A percentile compares a stretch with the other conserved stretches of the same genome.
Conservation (phyloP, 176 grass and related monocot genomes). For the Miscanthus lutarioriparius region DNA sequence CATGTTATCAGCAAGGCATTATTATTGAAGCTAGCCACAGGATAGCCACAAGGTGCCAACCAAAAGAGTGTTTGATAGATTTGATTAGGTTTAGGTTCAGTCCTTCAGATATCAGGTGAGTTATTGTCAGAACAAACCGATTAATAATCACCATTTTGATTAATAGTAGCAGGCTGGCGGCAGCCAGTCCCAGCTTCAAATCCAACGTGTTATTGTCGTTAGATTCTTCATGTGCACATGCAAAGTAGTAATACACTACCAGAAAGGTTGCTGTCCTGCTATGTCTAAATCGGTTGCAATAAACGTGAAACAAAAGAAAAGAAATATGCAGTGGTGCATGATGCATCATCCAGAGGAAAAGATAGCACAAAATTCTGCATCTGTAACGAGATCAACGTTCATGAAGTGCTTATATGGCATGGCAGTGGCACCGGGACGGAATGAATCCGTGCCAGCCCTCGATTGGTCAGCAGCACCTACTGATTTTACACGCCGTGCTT, state of each 20-base stretch:
- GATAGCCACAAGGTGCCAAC: no score
- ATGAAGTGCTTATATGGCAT: background rate
- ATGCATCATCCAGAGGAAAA: background rate
- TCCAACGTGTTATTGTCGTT: constrained; percentile 19
- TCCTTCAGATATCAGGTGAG: constrained; percentile 22
- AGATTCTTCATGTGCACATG: constrained; percentile 26
- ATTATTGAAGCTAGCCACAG: no score
- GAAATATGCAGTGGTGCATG: background rate
- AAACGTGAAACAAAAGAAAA: background rate
- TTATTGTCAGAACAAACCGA: constrained; percentile 25
- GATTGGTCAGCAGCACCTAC: no score
- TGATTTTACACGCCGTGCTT: no score
- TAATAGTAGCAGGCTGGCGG: constrained; percentile 31
- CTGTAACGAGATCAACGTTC: background rate
- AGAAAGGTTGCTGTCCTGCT: background rate
- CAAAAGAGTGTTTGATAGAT: constrained; percentile 9
- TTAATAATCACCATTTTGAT: constrained; percentile 20
- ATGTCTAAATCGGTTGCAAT: background rate
- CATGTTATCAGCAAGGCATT: no score
- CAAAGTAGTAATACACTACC: background rate
- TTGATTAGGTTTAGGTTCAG: constrained; percentile 31
- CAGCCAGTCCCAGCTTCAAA: constrained; percentile 18
- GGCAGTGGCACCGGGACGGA: background rate
- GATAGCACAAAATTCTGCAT: background rate
- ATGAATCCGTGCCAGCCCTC: no score